A percentile compares a stretch with the other conserved stretches of the same genome.
Evolutionary conservation across 2,329 filamentous ascomycete species (phyloP).

Genomic region (Cercospora sesami): DNA sequence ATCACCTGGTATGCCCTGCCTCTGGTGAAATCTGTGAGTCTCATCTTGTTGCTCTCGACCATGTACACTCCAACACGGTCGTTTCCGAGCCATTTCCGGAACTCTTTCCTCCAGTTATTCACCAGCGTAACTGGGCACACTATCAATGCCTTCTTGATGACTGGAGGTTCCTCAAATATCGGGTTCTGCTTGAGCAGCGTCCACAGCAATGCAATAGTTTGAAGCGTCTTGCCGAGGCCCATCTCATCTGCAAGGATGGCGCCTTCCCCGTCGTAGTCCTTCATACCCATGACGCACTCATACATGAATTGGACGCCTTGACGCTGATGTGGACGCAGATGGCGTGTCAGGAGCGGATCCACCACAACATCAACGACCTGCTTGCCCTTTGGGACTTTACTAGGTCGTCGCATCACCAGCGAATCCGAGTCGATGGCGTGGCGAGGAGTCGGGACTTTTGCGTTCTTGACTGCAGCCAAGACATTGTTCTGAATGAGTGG

Average conservation of each 20-base stretch:
- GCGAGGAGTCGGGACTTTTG: conserved; percentile 57
- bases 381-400: conserved; percentile 58
- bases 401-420: conserved; percentile 65
- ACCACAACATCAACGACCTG: conserved; percentile 71
- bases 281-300: conserved; percentile 74
- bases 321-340: conserved; percentile 66
- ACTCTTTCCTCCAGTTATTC: conserved; percentile 72
- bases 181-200: conserved; percentile 72
- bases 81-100: conserved; percentile 71
- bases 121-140: conserved; percentile 72
- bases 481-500: conserved; percentile 56
- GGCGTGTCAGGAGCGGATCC: conserved; percentile 63
- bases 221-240: conserved; percentile 72
- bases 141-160: conserved; percentile 70
- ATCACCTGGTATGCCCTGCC: conserved; percentile 68
- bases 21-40: conserved; percentile 67
- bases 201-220: conserved; percentile 71
- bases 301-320: conserved; percentile 71
- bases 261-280: conserved; percentile 64
- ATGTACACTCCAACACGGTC: conserved; percentile 70
- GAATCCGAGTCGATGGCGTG: conserved; percentile 65
- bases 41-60: conserved; percentile 57
- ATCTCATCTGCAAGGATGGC: conserved; percentile 74
- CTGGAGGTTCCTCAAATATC: conserved; percentile 57
- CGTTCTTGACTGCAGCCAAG: conserved; percentile 45